Conservation (phyloP, 2,329 filamentous ascomycete genomes). For the Colletotrichum tropicale region DNA sequence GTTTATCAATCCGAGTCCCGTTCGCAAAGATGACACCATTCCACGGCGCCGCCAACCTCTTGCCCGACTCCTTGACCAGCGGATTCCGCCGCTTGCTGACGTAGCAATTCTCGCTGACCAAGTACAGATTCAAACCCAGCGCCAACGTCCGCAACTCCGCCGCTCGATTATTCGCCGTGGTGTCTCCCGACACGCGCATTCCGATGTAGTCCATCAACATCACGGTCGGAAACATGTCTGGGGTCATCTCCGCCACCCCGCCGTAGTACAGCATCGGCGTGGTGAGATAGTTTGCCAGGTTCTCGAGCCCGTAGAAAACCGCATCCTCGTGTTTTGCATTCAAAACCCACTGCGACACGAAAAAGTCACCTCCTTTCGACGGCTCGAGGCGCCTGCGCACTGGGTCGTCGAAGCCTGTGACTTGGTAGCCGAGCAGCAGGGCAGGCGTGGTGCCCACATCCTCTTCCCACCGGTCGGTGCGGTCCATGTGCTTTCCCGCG, state of each 20-base stretch:
- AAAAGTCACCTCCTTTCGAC: neutral
- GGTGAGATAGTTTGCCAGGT: conserved; percentile 32
- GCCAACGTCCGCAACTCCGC: conserved; percentile 35
- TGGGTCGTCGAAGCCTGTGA: neutral
- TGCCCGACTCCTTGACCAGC: conserved; percentile 8
- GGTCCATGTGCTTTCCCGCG: neutral
- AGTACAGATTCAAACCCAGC: conserved; percentile 34
- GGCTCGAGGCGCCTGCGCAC: neutral
- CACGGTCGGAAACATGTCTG: conserved; percentile 33
- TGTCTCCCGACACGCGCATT: conserved; percentile 27
- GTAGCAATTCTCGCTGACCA: conserved; percentile 36
- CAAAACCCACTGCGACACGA: neutral
- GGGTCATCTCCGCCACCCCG: conserved; percentile 31
- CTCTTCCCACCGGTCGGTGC: neutral
- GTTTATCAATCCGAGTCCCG: conserved; percentile 28
- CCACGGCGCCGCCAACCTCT: conserved; percentile 19
- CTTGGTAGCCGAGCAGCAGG: neutral
- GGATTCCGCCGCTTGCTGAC: conserved; percentile 26
- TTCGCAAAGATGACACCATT: conserved; percentile 36
- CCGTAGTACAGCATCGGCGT: conserved; percentile 40
- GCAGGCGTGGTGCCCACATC: neutral
- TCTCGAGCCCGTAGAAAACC: conserved; percentile 26
- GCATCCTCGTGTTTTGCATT: conserved; percentile 29
- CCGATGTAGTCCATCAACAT: conserved; percentile 35
- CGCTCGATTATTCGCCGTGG: conserved; percentile 30